Conservation (phyloP, 129 eudicot genomes). For the Artemisia argyi region DNA sequence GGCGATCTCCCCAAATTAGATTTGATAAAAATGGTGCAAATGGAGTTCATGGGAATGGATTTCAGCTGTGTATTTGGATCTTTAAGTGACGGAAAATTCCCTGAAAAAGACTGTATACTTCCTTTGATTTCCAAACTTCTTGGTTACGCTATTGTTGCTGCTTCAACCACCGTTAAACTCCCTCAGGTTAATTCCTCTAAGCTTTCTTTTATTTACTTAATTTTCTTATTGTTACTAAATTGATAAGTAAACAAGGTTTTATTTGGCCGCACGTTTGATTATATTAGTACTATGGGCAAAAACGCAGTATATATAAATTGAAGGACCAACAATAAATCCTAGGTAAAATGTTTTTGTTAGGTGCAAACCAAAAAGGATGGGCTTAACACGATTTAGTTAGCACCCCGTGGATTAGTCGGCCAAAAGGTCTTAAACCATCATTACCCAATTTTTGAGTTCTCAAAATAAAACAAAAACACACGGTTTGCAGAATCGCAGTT, state of each 20-base stretch:
- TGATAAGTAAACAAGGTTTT: not conserved
- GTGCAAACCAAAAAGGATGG: too few species aligned
- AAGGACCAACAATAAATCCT: too few species aligned
- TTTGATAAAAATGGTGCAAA: conserved; percentile 41
- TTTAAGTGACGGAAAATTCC: conserved; percentile 55
- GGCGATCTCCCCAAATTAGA: conserved; percentile 26
- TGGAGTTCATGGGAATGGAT: conserved; percentile 86
- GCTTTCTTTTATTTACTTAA: not conserved
- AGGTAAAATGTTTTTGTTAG: too few species aligned
- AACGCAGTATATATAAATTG: too few species aligned
- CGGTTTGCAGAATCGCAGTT: too few species aligned
- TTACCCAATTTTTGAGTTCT: too few species aligned
- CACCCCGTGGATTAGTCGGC: too few species aligned
- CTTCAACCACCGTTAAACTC: conserved; percentile 91
- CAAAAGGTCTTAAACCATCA: too few species aligned
- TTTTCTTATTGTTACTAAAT: not conserved
- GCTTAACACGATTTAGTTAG: too few species aligned
- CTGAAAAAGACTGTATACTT: conserved; percentile 79
- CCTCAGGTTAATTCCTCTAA: conserved; percentile 83
- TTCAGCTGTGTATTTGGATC: conserved; percentile 74
- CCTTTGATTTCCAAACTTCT: conserved; percentile 86
- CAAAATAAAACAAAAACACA: too few species aligned
- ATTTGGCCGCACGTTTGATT: too few species aligned
- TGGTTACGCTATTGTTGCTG: conserved; percentile 91
- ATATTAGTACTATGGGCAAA: too few species aligned